Base-by-base conservation (phyloP, 2,329 filamentous ascomycete genomes). In the Knoxdaviesia proteae region DNA sequence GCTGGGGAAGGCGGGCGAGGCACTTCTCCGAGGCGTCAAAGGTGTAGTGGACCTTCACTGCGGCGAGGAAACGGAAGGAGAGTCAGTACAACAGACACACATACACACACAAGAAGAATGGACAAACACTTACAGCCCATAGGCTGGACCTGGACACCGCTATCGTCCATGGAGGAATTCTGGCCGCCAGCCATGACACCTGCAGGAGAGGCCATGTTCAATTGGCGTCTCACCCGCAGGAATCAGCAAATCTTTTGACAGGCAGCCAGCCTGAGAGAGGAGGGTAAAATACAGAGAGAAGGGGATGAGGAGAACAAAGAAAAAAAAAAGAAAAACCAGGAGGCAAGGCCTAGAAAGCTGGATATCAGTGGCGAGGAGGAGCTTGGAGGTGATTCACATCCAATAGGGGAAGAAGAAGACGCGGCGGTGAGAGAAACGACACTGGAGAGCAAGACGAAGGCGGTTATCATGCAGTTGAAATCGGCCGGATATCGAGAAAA, bases 1-100 rank as follows among this genome's bases (percentile, higher is more conserved):
- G 69, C 46, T 88, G 78, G 11, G 84, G 80, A 66, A 84, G 80
- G 53, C 88, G 74, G 46, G 88, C 87, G 41, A 98, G 69, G 59
- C 86, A 94, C 60, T 86, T 86, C 61, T 76, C 80, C 50, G 88
- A 79, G 55, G 79, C 77, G 58, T 96, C 87, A 61, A 96, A 94
- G 33, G 86, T 94, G 61, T 96, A 98, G 47, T 93, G 77, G 41
- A 96, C 81, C 68, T 96, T 96, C 60, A 96, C 87, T 93, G 59
- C 37, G 50, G 35, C 37, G 47, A 11, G 42, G 30, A 46, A 34
- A 41, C 33, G 46, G 56, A 56, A 52, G 48, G 30, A 44, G n/a
- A 29, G 38, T 7, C 32, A 41, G 36, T 37, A 29, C 38, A 51
- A 52, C 48, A 52, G 52, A 45, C 29, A 49, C 39, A 8, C 11